Percentiles rank a stretch among this genome's conserved stretches.
These are phyloP conservation scores for Oryza coarctata DNA, from an alignment of 176 grass and related monocot genomes.

Conservation along the genomic window DNA sequence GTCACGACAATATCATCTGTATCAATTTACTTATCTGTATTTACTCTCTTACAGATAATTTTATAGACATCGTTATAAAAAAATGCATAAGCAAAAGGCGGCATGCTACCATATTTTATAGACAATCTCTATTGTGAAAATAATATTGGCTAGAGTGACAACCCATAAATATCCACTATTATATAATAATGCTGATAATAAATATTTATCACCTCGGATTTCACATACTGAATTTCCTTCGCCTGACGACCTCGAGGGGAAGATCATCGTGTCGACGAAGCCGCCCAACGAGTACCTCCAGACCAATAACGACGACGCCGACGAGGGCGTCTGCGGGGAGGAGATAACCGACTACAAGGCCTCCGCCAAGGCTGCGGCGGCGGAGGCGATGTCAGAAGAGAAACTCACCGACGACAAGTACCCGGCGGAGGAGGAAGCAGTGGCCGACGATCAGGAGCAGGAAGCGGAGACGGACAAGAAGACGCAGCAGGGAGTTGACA, in stretches of 20 bases:
- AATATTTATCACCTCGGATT: too few species aligned
- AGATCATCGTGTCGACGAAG: conserved; percentile 80
- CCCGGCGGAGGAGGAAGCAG: conserved; percentile 18
- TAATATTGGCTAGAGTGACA: too few species aligned
- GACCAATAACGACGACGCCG: conserved; percentile 19
- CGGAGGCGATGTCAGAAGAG: background rate
- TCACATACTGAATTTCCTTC: conserved; percentile 83
- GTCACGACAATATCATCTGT: too few species aligned
- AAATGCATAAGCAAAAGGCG: too few species aligned
- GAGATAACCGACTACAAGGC: conserved; percentile 53
- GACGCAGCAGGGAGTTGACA: conserved; percentile 19
- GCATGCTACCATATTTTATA: too few species aligned
- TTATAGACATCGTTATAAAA: too few species aligned
- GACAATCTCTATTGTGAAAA: too few species aligned
- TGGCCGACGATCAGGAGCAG: conserved; percentile 38
- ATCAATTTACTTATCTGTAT: too few species aligned
- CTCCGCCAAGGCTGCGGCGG: background rate
- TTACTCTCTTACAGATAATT: too few species aligned
- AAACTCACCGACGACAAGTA: background rate
- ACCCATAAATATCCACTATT: too few species aligned
- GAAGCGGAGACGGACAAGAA: conserved; percentile 41
- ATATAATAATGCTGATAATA: too few species aligned
- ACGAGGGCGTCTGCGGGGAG: conserved; percentile 55
- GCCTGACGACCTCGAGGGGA: conserved; percentile 60
- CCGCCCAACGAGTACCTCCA: conserved; percentile 71